Evolutionary conservation across 768 basidiomycete genomes (phyloP).

Genomic region (Phanerochaete carnosa): DNA sequence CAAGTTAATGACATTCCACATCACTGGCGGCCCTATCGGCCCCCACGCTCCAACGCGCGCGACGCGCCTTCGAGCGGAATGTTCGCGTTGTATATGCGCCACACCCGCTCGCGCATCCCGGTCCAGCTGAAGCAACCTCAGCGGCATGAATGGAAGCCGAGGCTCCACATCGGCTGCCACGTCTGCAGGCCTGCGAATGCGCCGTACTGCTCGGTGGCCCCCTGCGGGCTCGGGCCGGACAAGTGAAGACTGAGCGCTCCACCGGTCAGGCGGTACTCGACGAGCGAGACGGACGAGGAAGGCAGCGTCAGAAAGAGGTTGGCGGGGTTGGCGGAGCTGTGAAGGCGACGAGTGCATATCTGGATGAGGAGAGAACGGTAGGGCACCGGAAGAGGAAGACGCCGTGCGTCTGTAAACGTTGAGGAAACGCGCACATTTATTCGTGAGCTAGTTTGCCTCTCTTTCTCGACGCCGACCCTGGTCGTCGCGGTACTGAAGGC

Average conservation of each 20-base stretch:
- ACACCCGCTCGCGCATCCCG: constrained; percentile 53
- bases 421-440: constrained; percentile 54
- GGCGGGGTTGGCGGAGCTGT: constrained; percentile 69
- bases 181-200: constrained; percentile 61
- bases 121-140: constrained; percentile 54
- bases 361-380: not conserved
- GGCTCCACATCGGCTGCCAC: constrained; percentile 73
- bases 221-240: constrained; percentile 43
- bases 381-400: constrained; percentile 60
- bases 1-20: constrained; percentile 71
- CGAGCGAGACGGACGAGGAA: constrained; percentile 48
- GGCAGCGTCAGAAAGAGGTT: constrained; percentile 63
- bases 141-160: constrained; percentile 75
- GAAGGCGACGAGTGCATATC: not conserved
- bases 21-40: too few species aligned
- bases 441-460: constrained; percentile 46
- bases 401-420: constrained; percentile 63
- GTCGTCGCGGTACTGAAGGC: not conserved
- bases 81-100: constrained; percentile 59
- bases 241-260: constrained; percentile 80
- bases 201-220: constrained; percentile 70
- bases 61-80: constrained; percentile 69
- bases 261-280: constrained; percentile 73
- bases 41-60: not conserved
- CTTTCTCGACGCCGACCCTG: not conserved